These are phyloP conservation scores for Cenchrus purpureus DNA, from an alignment of 176 grass and related monocot genomes.

Conservation along the genomic window DNA sequence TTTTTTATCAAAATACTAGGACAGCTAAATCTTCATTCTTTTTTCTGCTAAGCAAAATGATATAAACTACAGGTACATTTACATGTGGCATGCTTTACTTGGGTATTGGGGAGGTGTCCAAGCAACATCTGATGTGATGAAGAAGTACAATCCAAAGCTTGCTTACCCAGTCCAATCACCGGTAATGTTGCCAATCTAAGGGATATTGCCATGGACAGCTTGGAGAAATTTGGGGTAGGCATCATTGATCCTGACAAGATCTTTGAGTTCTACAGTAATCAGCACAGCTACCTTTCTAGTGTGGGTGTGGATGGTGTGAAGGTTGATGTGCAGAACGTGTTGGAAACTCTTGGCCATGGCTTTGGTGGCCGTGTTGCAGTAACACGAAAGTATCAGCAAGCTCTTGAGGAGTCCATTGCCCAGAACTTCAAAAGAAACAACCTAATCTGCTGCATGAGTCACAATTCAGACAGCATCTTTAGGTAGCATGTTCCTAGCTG, in stretches of 20 bases:
- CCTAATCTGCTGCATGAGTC: conserved; percentile 71
- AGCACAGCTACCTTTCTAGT: conserved; percentile 60
- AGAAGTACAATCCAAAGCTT: conserved; percentile 58
- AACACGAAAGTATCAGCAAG: conserved; percentile 56
- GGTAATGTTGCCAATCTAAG: conserved; percentile 53
- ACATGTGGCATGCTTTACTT: conserved; percentile 61
- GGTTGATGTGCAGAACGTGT: conserved; percentile 71
- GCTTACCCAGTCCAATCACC: conserved; percentile 55
- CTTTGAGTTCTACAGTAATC: conserved; percentile 68
- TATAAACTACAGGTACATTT: conserved; percentile 41
- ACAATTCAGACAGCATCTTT: conserved; percentile 66
- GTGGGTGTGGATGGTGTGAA: conserved; percentile 67
- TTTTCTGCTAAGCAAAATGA: not conserved
- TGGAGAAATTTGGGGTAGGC: conserved; percentile 61
- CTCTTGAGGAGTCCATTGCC: conserved; percentile 62
- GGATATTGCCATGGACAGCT: conserved; percentile 68
- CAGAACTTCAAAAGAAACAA: conserved; percentile 53
- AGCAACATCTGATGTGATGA: conserved; percentile 43
- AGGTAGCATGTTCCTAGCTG: conserved; percentile 41
- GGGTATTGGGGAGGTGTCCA: conserved; percentile 63
- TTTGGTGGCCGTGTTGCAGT: conserved; percentile 58
- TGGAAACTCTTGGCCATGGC: conserved; percentile 59
- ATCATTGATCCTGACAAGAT: conserved; percentile 59
- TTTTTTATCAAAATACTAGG: conserved; percentile 14
- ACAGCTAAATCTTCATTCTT: not conserved